Percentiles rank a stretch among this genome's conserved stretches.
phyloP scores from a whole-genome alignment of 106 monocot genomes.

The Allium sativum region DNA sequence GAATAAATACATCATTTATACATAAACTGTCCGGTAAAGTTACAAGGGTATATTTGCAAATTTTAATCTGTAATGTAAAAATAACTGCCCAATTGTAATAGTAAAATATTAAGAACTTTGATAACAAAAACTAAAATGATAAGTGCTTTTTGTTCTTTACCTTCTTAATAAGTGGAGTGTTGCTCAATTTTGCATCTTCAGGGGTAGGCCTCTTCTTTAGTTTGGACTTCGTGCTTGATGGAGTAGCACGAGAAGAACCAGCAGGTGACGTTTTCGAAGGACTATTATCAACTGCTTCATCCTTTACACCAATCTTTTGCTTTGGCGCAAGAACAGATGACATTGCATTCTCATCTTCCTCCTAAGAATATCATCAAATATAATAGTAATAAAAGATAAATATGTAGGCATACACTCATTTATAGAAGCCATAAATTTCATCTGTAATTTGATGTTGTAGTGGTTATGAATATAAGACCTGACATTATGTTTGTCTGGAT shows the following conservation, averaged over 20 bases:
- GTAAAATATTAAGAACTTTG: too few species aligned
- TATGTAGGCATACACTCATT: too few species aligned
- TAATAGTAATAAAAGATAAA: neutral
- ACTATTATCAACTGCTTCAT: slow-evolving; percentile 68
- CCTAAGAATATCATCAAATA: slow-evolving; percentile 17
- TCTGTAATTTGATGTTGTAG: too few species aligned
- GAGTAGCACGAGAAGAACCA: slow-evolving; percentile 43
- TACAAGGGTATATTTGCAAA: too few species aligned
- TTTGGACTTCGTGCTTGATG: slow-evolving; percentile 66
- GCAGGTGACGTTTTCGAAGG: slow-evolving; percentile 46
- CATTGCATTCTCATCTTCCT: slow-evolving; percentile 69
- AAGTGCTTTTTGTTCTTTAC: slow-evolving; percentile 16
- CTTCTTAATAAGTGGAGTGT: slow-evolving; percentile 56
- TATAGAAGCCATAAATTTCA: too few species aligned
- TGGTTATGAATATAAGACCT: too few species aligned
- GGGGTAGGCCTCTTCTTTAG: slow-evolving; percentile 64
- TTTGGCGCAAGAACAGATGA: slow-evolving; percentile 91
- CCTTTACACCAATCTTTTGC: slow-evolving; percentile 63
- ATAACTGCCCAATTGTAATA: too few species aligned
- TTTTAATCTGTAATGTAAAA: too few species aligned
- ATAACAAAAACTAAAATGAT: too few species aligned
- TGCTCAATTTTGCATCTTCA: slow-evolving; percentile 52
- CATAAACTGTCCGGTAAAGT: too few species aligned
- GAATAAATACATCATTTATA: too few species aligned
- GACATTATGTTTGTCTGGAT: too few species aligned